These are phyloP conservation scores for Spathaspora gorwiae DNA, from an alignment of 805 yeast genomes.

Conservation along the genomic window DNA sequence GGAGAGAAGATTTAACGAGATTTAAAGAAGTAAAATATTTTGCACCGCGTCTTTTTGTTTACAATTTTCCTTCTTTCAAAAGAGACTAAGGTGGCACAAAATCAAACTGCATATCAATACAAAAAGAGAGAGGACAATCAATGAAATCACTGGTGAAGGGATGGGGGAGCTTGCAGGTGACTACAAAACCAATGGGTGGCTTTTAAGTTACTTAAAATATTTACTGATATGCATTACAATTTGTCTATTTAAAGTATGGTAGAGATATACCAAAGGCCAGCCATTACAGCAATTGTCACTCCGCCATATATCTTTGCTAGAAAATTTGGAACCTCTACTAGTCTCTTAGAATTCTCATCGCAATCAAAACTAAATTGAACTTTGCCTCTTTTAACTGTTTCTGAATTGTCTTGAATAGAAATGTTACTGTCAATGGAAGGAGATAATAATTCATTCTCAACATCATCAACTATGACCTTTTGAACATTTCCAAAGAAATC, in stretches of 20 bases:
- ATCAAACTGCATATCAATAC: no score
- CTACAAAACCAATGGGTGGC: no score
- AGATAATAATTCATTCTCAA: conserved; percentile 41
- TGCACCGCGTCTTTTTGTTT: no score
- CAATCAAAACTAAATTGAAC: conserved; percentile 7
- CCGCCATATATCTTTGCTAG: conserved; percentile 13
- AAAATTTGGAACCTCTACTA: neutral
- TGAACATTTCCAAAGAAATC: conserved; percentile 95
- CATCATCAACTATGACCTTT: conserved; percentile 59
- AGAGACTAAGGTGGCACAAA: no score
- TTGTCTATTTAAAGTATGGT: conserved; percentile 4
- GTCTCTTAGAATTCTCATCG: conserved; percentile 4
- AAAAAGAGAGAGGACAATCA: no score
- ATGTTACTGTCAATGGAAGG: neutral
- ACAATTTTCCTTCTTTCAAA: no score
- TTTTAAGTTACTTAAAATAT: no score
- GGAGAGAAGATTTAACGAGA: no score
- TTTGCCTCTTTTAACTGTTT: neutral
- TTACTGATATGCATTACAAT: neutral
- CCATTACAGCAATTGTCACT: conserved; percentile 12
- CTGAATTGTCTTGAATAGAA: neutral
- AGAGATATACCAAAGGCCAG: conserved; percentile 21
- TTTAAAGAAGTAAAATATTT: no score
- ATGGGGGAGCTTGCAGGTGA: no score
- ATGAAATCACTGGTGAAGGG: no score